A percentile compares a stretch with the other conserved stretches of the same genome.
These are phyloP conservation scores for Ophiocordyceps camponoti-saundersi DNA, from an alignment of 2,329 filamentous ascomycete genomes.

Conservation along the genomic window DNA sequence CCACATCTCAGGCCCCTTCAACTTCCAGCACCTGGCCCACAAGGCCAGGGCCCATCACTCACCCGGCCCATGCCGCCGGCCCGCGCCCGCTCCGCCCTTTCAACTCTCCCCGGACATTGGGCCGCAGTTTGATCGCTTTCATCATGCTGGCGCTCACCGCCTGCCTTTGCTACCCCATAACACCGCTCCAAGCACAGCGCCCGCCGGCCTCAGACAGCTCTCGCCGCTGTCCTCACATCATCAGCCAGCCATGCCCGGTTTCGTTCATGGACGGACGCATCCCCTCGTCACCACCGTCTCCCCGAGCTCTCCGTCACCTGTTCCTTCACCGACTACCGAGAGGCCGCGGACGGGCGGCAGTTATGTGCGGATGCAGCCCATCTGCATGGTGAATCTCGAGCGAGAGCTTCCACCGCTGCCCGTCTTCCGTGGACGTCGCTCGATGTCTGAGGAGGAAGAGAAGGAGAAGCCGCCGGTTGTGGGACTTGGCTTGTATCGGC, in stretches of 20 bases:
- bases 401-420: neutral
- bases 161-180: neutral
- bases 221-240: conserved; percentile 5
- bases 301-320: neutral
- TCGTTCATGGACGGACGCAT: neutral
- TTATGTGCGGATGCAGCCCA: neutral
- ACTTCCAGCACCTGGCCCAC: conserved; percentile 49
- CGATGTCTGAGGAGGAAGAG: neutral
- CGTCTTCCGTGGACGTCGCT: neutral
- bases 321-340: neutral
- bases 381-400: neutral
- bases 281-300: neutral
- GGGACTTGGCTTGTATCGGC: neutral
- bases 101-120: neutral
- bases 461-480: neutral
- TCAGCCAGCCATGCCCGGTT: neutral
- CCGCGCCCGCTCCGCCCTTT: neutral
- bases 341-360: neutral
- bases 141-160: too few relatives aligned
- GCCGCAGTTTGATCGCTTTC: neutral
- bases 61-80: neutral
- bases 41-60: conserved; percentile 31
- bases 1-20: conserved; percentile 46
- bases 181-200: neutral
- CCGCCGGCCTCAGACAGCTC: neutral